Evolutionary conservation across 2,329 filamentous ascomycete species (phyloP).

Genomic region (Arthrobotrys conoides): DNA sequence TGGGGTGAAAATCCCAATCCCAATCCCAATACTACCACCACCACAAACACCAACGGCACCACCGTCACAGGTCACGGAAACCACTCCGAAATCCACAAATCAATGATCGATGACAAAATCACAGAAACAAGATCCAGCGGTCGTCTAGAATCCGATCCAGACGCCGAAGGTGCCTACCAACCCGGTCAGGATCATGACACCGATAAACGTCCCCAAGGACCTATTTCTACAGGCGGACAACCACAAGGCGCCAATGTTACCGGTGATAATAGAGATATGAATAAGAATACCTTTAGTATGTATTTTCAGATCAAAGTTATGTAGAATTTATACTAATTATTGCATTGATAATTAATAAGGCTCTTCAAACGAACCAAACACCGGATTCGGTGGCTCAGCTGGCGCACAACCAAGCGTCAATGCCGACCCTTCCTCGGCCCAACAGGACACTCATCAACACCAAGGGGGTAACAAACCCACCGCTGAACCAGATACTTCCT

Average conservation of each 20-base stretch:
- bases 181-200: slow-evolving; percentile 24
- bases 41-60: slow-evolving; percentile 67
- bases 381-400: slow-evolving; percentile 55
- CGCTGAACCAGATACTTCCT: slow-evolving; percentile 64
- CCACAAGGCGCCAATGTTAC: slow-evolving; percentile 50
- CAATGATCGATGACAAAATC: slow-evolving; percentile 59
- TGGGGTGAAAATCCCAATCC: no score
- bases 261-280: slow-evolving; percentile 27
- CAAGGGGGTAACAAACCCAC: slow-evolving; percentile 66
- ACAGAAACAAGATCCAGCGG: slow-evolving; percentile 45
- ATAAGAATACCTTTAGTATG: slow-evolving; percentile 48
- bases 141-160: slow-evolving; percentile 49
- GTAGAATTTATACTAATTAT: neutral
- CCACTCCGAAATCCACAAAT: slow-evolving; percentile 54
- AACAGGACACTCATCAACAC: slow-evolving; percentile 64
- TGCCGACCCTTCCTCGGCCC: slow-evolving; percentile 7
- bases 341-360: slow-evolving; percentile 21
- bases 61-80: slow-evolving; percentile 67
- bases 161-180: slow-evolving; percentile 48
- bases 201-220: slow-evolving; percentile 29
- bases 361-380: slow-evolving; percentile 58
- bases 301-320: neutral
- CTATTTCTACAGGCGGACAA: slow-evolving; percentile 34
- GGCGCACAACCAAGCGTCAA: slow-evolving; percentile 55
- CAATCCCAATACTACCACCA: neutral